Base-by-base conservation (phyloP, 164 flowering plant genomes). In the Cinnamomum micranthum region DNA sequence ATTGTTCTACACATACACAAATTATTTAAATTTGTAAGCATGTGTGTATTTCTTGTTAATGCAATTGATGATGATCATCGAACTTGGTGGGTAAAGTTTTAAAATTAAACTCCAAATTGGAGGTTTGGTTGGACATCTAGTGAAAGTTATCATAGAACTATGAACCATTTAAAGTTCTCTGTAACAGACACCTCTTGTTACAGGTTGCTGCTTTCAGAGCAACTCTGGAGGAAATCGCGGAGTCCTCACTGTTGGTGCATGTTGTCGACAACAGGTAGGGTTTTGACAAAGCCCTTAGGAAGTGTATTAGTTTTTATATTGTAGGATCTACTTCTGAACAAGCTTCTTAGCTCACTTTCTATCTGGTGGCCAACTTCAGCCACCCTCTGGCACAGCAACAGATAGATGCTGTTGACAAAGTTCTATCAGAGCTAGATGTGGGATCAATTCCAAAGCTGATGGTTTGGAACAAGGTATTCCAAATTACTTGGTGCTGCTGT, bases 171-270 rank as follows among this genome's bases (percentile, higher is more conserved):
- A 58, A 47, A 69, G 64, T 25, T 23, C 28, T 64, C 28, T 64
- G 25, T 23, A 64, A 64, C 66, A 64, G 12, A 20, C 28, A 64
- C 19, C 28, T 67, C 35, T 74, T 77, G 78, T 33, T 74, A 24
- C 82, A 95, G 97, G 93, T 95, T 80, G 98, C 98, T 81, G 97
- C 98, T 71, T 95, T 95, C 82, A 87, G 97, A 80, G 98, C 97
- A 77, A 95, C 98, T 58, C 71, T 95, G 77, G 98, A 95, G 80
- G 98, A 95, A 84, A 92, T 95, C 79, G 81, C 97, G 47, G 97
- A 95, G 79, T 95, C 98, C 12, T 89, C 97, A 51, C 90, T 95
- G 78, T 84, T 95, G 82, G 98, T 95, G 77, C 98, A 95, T 86
- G 97, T 95, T 78, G 94, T 93, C 75, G 97, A 92, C 77, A 91